Evolutionary conservation across 1,284 basidiomycete genomes (phyloP).

Genomic region (Quambalaria eucalypti): DNA sequence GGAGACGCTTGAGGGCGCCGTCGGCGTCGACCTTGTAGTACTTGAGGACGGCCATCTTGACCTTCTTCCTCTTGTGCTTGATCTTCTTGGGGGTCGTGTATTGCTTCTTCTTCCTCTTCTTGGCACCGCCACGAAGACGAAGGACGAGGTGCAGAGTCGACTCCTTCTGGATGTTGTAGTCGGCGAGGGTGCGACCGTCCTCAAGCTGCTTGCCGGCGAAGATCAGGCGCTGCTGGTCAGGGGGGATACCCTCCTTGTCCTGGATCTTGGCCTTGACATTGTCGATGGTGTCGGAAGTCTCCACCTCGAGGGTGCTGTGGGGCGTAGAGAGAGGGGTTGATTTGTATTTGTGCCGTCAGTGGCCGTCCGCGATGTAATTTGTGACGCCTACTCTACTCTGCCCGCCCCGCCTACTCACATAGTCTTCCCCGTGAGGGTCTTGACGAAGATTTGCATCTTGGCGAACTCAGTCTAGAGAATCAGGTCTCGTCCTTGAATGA

Average conservation of each 20-base stretch:
- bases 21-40: constrained; percentile 99
- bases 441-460: constrained; percentile 50
- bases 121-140: constrained; percentile 81
- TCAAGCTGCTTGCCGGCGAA: constrained; percentile 51
- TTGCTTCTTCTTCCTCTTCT: constrained; percentile 99
- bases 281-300: constrained; percentile 55
- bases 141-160: constrained; percentile 41
- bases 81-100: constrained; percentile 98
- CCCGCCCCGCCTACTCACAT: too few species aligned
- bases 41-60: constrained; percentile 97
- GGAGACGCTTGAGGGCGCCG: constrained; percentile 97
- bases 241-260: constrained; percentile 48
- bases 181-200: constrained; percentile 50
- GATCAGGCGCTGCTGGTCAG: constrained; percentile 51
- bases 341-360: too few species aligned
- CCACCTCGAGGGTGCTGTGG: constrained; percentile 46
- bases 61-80: constrained; percentile 99
- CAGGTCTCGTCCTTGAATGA: not conserved
- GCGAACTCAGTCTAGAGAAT: not conserved
- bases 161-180: constrained; percentile 49
- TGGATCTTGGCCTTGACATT: constrained; percentile 53
- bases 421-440: constrained; percentile 47
- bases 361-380: too few species aligned
- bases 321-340: too few species aligned
- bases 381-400: too few species aligned